phyloP scores from a whole-genome alignment of 805 yeast species.

The Millerago galiae region DNA sequence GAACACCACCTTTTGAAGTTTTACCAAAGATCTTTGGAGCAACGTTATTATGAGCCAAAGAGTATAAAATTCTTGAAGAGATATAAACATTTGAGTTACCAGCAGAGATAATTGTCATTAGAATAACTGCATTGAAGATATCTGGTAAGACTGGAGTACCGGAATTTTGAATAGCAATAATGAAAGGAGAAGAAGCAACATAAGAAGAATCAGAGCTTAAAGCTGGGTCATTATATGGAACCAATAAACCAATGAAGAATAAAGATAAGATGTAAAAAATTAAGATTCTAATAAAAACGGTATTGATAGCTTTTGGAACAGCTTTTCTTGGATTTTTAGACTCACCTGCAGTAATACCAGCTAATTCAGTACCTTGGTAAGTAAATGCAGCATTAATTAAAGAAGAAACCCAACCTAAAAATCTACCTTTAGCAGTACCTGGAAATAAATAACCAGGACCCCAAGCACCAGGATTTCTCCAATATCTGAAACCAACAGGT shows the following conservation, averaged over 20 bases:
- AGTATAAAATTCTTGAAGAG: too few relatives aligned
- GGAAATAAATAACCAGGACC: constrained; percentile 54
- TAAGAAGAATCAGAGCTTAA: constrained; percentile 32
- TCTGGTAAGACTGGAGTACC: too few relatives aligned
- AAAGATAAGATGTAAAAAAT: constrained; percentile 60
- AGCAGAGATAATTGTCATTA: too few relatives aligned
- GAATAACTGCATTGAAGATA: too few relatives aligned
- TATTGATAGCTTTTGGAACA: constrained; percentile 66
- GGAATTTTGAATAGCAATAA: too few relatives aligned
- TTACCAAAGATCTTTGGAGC: too few relatives aligned
- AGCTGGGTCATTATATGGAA: constrained; percentile 60
- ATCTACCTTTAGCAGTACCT: constrained; percentile 46
- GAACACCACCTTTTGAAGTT: too few relatives aligned
- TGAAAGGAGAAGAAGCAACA: constrained; percentile 58
- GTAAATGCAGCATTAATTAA: constrained; percentile 74
- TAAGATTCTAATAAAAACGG: constrained; percentile 59
- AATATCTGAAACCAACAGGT: constrained; percentile 72
- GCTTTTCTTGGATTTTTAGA: constrained; percentile 62
- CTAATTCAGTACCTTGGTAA: constrained; percentile 72
- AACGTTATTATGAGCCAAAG: too few relatives aligned
- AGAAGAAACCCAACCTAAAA: constrained; percentile 65
- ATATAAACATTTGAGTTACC: too few relatives aligned
- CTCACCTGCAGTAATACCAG: constrained; percentile 74
- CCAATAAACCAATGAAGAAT: constrained; percentile 63
- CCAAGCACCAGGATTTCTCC: constrained; percentile 78